These are phyloP conservation scores for Alternaria arbusti DNA, from an alignment of 2,329 filamentous ascomycete genomes.

Conservation along the genomic window DNA sequence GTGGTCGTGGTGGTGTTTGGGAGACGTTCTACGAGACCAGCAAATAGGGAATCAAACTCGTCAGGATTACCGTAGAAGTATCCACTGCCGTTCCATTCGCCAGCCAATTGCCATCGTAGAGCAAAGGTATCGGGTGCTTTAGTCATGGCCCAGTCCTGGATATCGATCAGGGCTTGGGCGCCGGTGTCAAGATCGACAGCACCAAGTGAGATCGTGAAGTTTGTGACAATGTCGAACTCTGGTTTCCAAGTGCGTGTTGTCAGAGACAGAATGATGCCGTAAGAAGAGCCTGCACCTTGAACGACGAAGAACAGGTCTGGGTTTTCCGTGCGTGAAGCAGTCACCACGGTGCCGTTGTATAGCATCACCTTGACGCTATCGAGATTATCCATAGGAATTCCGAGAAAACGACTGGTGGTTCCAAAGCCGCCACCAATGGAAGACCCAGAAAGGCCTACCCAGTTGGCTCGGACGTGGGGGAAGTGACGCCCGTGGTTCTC, in stretches of 20 bases:
- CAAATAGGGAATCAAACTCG: conserved; percentile 19
- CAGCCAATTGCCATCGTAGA: conserved; percentile 22
- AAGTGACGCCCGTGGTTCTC: conserved; percentile 25
- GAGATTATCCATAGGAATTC: conserved; percentile 20
- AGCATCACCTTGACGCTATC: conserved; percentile 21
- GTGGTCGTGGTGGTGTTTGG: conserved; percentile 16
- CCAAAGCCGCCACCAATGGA: conserved; percentile 24
- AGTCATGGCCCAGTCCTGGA: conserved; percentile 22
- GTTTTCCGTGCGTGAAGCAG: conserved; percentile 22
- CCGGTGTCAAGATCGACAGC: conserved; percentile 17
- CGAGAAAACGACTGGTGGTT: conserved; percentile 22
- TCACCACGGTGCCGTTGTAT: conserved; percentile 24
- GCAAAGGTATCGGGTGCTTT: conserved; percentile 24
- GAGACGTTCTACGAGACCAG: conserved; percentile 16
- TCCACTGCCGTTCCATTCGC: conserved; percentile 15
- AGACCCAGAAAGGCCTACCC: conserved; percentile 21
- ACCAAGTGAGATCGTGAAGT: conserved; percentile 21
- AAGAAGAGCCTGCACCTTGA: conserved; percentile 23
- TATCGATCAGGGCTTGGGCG: conserved; percentile 14
- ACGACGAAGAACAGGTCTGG: conserved; percentile 33
- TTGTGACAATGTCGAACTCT: conserved; percentile 12
- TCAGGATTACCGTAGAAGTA: conserved; percentile 25
- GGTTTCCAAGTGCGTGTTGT: conserved; percentile 23
- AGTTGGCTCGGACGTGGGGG: conserved; percentile 22
- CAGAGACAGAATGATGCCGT: conserved; percentile 20